Conservation (phyloP, 345 rosid genomes). For the Citrus sp. region DNA sequence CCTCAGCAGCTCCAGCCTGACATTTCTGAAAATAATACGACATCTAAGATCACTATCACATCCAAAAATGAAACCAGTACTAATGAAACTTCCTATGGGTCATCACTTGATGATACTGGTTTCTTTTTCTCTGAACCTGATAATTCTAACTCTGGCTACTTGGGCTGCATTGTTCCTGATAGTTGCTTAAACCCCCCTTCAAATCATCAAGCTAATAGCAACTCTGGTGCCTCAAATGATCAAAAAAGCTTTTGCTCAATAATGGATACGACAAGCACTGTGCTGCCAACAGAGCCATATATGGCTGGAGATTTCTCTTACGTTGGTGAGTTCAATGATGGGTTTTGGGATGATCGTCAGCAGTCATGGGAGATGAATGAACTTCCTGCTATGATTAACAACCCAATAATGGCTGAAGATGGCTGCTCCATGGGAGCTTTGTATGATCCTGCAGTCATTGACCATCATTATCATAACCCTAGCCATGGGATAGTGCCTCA, state of each 20-base stretch:
- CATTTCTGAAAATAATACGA: constrained; percentile 7
- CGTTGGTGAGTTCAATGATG: constrained; percentile 22
- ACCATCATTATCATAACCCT: constrained; percentile 3
- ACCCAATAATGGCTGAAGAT: constrained; percentile 33
- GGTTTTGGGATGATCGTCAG: constrained; percentile 25
- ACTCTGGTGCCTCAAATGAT: constrained; percentile 17
- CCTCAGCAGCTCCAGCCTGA: constrained; percentile 32
- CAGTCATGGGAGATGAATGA: constrained; percentile 51
- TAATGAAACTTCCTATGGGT: constrained; percentile 33
- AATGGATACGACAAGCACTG: background rate
- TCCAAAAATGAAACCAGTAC: constrained; percentile 20
- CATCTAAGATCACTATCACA: background rate
- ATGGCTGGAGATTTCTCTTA: constrained; percentile 12
- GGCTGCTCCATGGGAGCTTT: constrained; percentile 33
- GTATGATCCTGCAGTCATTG: background rate
- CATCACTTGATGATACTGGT: constrained; percentile 36
- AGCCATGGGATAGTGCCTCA: constrained; percentile 26
- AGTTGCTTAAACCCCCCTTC: constrained; percentile 82
- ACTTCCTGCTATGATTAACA: constrained; percentile 50
- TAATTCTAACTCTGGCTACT: constrained; percentile 72
- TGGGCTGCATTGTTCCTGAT: constrained; percentile 91
- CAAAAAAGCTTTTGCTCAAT: constrained; percentile 11
- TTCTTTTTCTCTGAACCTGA: constrained; percentile 40
- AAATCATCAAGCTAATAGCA: background rate
- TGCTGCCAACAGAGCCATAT: background rate